Conservation (phyloP, 768 basidiomycete genomes). For the Mycena haematopus region DNA sequence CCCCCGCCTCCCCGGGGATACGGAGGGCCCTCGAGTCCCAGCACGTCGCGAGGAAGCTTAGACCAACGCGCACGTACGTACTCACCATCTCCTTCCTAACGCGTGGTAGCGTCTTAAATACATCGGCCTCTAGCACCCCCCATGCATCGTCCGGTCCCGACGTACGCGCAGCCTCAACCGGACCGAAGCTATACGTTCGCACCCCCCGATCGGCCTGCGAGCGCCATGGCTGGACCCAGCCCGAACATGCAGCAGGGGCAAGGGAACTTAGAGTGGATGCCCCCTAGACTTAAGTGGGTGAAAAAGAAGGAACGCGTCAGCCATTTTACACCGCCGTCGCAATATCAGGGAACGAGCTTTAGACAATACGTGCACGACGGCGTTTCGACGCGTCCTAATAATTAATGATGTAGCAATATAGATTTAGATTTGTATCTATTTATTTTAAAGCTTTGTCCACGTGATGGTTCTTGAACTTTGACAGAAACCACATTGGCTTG, state of each 20-base stretch:
- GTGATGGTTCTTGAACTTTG: constrained; percentile 1
- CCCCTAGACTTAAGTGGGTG: constrained; percentile 30
- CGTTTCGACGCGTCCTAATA: constrained; percentile 13
- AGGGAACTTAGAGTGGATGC: constrained; percentile 24
- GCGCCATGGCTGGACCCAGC: constrained; percentile 21
- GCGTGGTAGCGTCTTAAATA: not conserved
- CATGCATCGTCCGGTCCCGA: constrained; percentile 9
- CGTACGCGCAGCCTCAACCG: constrained; percentile 7
- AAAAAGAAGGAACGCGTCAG: constrained; percentile 31
- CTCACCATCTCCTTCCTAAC: not conserved
- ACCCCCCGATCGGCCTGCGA: constrained; percentile 28
- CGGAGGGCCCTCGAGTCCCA: constrained; percentile 1
- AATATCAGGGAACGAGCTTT: constrained; percentile 30
- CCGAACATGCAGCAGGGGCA: not conserved
- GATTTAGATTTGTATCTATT: constrained; percentile 2
- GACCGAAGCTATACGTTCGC: constrained; percentile 18
- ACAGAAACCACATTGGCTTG: too few relatives aligned
- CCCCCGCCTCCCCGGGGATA: constrained; percentile 13
- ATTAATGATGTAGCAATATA: not conserved
- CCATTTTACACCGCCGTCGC: constrained; percentile 30
- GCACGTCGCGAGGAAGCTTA: not conserved
- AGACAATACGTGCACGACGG: constrained; percentile 32
- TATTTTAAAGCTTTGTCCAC: not conserved
- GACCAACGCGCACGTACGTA: constrained; percentile 10
- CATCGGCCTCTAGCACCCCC: not conserved